Conservation (phyloP, 2,329 filamentous ascomycete species). For the Cladosporium sp. region DNA sequence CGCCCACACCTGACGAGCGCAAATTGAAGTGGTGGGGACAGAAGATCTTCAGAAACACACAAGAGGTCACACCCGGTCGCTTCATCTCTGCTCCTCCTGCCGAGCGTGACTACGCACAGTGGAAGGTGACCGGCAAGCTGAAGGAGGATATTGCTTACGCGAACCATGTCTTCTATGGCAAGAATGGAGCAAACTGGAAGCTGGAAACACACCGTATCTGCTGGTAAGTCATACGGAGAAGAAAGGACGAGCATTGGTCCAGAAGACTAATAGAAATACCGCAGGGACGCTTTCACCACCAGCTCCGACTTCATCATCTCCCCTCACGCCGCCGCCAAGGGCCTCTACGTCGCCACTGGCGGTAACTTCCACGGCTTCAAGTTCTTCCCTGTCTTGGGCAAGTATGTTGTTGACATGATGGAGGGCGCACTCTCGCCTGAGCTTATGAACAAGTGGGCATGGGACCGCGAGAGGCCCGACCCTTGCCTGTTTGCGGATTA, state of each 20-base stretch:
- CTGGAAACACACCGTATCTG: slow-evolving; percentile 62
- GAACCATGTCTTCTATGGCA: slow-evolving; percentile 57
- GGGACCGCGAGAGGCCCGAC: slow-evolving; percentile 58
- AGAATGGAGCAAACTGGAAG: slow-evolving; percentile 52
- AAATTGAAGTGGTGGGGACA: slow-evolving; percentile 60
- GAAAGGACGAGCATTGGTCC: not conserved
- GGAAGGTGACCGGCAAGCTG: slow-evolving; percentile 54
- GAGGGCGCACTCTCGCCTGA: slow-evolving; percentile 39
- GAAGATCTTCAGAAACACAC: slow-evolving; percentile 56
- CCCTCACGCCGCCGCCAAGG: slow-evolving; percentile 38
- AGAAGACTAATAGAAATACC: not conserved
- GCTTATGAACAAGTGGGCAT: slow-evolving; percentile 50
- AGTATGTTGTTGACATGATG: slow-evolving; percentile 33
- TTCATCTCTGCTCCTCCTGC: slow-evolving; percentile 55
- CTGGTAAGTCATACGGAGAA: slow-evolving; percentile 56
- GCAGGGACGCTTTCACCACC: slow-evolving; percentile 62
- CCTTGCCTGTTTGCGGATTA: slow-evolving; percentile 51
- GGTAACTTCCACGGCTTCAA: slow-evolving; percentile 38
- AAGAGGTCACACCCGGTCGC: slow-evolving; percentile 50
- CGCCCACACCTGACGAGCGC: slow-evolving; percentile 44
- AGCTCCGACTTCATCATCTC: slow-evolving; percentile 51
- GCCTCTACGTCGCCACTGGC: slow-evolving; percentile 45
- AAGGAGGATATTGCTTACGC: slow-evolving; percentile 58
- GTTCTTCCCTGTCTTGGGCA: slow-evolving; percentile 34
- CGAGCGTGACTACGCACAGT: slow-evolving; percentile 57